Conservation (phyloP, 805 yeast species). For the Kodamaea fukazawae region DNA sequence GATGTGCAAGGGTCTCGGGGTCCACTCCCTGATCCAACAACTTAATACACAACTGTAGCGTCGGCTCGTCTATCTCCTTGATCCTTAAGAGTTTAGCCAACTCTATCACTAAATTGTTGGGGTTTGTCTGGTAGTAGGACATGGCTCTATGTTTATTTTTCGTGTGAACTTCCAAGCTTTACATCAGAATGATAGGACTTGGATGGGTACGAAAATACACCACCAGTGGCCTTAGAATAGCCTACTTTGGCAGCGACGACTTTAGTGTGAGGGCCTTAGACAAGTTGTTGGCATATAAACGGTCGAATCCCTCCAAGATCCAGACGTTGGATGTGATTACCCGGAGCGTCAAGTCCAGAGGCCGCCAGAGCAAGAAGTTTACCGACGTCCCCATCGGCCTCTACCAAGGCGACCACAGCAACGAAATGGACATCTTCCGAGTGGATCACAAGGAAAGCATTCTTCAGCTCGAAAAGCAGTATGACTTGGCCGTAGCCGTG, state of each 20-base stretch:
- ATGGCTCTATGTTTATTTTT: neutral
- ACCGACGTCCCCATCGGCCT: conserved; percentile 51
- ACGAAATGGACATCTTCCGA: conserved; percentile 39
- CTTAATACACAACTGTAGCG: conserved; percentile 31
- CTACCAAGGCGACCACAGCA: conserved; percentile 22
- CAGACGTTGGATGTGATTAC: conserved; percentile 59
- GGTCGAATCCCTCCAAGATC: conserved; percentile 17
- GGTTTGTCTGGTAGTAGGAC: conserved; percentile 9
- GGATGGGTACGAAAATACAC: neutral
- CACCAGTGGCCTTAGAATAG: conserved; percentile 31
- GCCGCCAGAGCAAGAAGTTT: conserved; percentile 49
- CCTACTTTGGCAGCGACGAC: conserved; percentile 76
- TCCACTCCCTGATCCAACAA: conserved; percentile 36
- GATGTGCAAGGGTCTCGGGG: conserved; percentile 25
- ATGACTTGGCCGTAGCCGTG: conserved; percentile 80
- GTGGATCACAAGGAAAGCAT: conserved; percentile 52
- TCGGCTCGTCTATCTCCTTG: conserved; percentile 23
- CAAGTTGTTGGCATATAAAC: conserved; percentile 27
- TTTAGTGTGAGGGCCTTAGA: conserved; percentile 60
- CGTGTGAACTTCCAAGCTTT: neutral
- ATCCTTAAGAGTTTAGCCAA: conserved; percentile 25
- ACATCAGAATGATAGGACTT: neutral
- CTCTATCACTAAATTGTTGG: conserved; percentile 16
- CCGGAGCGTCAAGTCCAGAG: conserved; percentile 59
- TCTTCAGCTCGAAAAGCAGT: conserved; percentile 23